Conservation (phyloP, 352 stramenopile genomes). For the Bremia lactucae region DNA sequence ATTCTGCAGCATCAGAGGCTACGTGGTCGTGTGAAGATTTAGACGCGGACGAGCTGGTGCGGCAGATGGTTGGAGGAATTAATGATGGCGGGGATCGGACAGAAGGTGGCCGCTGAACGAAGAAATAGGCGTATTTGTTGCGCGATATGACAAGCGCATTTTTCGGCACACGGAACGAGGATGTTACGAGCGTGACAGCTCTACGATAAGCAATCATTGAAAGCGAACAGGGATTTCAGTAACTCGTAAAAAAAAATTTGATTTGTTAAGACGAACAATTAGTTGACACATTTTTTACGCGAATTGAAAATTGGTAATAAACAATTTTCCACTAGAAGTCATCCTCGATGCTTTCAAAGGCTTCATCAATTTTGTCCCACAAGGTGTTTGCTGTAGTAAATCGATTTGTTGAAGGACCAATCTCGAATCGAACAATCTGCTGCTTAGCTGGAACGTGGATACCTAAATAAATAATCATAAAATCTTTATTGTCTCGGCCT, state of each 20-base stretch:
- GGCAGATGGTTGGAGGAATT: slow-evolving; percentile 1
- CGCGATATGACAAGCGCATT: not conserved
- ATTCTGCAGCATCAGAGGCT: slow-evolving; percentile 3
- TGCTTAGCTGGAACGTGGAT: slow-evolving; percentile 55
- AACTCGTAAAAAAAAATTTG: no score
- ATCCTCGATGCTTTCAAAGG: no score
- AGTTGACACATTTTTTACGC: no score
- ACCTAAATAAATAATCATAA: slow-evolving; percentile 18
- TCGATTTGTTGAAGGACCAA: slow-evolving; percentile 34
- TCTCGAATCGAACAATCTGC: slow-evolving; percentile 43
- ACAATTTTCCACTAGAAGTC: no score
- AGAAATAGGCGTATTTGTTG: slow-evolving; percentile 1
- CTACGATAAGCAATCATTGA: no score
- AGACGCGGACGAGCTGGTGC: slow-evolving; percentile 16
- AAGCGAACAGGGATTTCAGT: no score
- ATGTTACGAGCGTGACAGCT: no score
- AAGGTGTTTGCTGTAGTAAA: no score
- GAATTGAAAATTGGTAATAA: no score
- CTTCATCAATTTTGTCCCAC: no score
- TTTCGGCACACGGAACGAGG: not conserved
- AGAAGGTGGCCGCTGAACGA: slow-evolving; percentile 8
- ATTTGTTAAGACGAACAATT: no score
- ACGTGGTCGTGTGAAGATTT: slow-evolving; percentile 3
- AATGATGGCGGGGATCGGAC: slow-evolving; percentile 6
- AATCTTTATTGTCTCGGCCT: no score